Percentiles rank a stretch among this genome's conserved stretches.
These are phyloP conservation scores for Agapanthus africanus DNA, from an alignment of 106 monocot species.

Conservation along the genomic window DNA sequence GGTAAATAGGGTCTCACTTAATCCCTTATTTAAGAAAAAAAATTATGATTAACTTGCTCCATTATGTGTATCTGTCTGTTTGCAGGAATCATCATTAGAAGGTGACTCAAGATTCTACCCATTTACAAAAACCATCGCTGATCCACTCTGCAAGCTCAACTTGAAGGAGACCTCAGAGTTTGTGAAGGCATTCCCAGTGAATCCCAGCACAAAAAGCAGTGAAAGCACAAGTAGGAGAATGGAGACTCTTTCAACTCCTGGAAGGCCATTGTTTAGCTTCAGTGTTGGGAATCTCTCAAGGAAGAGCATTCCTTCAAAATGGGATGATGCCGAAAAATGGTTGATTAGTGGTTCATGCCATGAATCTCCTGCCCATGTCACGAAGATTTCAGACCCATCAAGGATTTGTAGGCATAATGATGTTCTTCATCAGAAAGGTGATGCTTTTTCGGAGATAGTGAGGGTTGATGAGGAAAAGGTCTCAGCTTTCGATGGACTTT, in stretches of 20 bases:
- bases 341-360: slow-evolving; percentile 57
- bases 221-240: no score
- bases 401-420: slow-evolving; percentile 25
- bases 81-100: not conserved
- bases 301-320: slow-evolving; percentile 82
- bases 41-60: no score
- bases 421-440: slow-evolving; percentile 26
- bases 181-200: slow-evolving; percentile 9
- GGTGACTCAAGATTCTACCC: no score
- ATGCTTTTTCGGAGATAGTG: slow-evolving; percentile 23
- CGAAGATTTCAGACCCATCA: slow-evolving; percentile 18
- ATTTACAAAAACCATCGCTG: not conserved
- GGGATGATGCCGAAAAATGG: slow-evolving; percentile 99
- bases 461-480: slow-evolving; percentile 24
- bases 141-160: slow-evolving; percentile 8
- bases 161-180: slow-evolving; percentile 9
- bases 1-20: no score
- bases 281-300: slow-evolving; percentile 36
- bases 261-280: slow-evolving; percentile 64
- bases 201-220: not conserved
- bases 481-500: slow-evolving; percentile 18
- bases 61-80: no score
- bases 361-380: slow-evolving; percentile 48
- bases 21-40: no score
- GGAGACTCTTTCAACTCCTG: slow-evolving; percentile 80